A percentile compares a stretch with the other conserved stretches of the same genome.
Conservation (phyloP, 2,329 filamentous ascomycete genomes). For the Cryoendolithus antarcticus region DNA sequence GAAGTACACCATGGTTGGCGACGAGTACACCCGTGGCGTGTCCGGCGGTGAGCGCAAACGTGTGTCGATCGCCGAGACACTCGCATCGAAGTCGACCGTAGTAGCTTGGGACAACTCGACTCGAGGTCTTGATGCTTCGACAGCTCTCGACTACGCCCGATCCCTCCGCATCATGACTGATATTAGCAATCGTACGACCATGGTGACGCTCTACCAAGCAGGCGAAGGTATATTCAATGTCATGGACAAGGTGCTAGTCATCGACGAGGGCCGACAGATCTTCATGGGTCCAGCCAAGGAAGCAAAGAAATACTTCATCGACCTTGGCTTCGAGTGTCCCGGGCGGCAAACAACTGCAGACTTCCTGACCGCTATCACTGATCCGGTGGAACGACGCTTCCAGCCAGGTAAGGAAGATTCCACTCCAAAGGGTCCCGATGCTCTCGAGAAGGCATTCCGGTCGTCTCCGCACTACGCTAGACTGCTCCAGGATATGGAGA, state of each 20-base stretch:
- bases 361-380: constrained; percentile 65
- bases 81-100: constrained; percentile 61
- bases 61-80: constrained; percentile 65
- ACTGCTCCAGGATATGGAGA: constrained; percentile 48
- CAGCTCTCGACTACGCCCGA: constrained; percentile 65
- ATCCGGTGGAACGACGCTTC: constrained; percentile 58
- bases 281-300: constrained; percentile 51
- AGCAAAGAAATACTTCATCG: constrained; percentile 53
- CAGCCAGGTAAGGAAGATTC: constrained; percentile 51
- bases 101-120: constrained; percentile 74
- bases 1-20: constrained; percentile 61
- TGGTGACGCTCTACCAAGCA: constrained; percentile 61
- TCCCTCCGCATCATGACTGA: constrained; percentile 72
- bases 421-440: constrained; percentile 56
- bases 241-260: constrained; percentile 72
- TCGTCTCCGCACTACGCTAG: constrained; percentile 49
- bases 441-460: constrained; percentile 56
- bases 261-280: constrained; percentile 58
- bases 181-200: constrained; percentile 56
- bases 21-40: constrained; percentile 59
- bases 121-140: constrained; percentile 66
- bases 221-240: constrained; percentile 57
- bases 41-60: constrained; percentile 72
- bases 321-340: constrained; percentile 50
- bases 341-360: constrained; percentile 60